Evolutionary conservation across 2,329 filamentous ascomycete genomes (phyloP), one percentile per base, ranked within the genome.

Genomic region (Fusarium sp.): DNA sequence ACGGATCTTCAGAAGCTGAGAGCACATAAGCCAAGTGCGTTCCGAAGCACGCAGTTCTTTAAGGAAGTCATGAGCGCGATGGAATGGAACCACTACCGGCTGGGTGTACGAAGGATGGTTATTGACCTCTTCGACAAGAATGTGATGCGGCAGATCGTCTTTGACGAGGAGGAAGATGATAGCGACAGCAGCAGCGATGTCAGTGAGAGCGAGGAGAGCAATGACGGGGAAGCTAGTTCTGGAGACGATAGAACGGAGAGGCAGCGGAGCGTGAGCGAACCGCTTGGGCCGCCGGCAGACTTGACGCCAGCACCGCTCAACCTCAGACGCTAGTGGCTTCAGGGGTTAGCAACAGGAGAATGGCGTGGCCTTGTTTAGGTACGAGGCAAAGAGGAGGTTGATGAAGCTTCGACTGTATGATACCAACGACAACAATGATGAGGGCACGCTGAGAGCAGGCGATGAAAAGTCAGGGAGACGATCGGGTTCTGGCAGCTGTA

Each of bases 101-200:
- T 99, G 3, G 93, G 92, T 1, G 93, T 97, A 32, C 93, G 96
- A 71, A 92, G 96, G 54, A 95, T 98, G 84, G 93, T 98, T 39
- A 92, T 98, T 69, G 97, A 98, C 80, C 85, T 99, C 25, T 99
- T 99, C 79, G 96, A 98, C 79, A 97, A 96, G 83, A 92, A 90
- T 68, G 94, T 98, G 50, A 88, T 98, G 83, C 88, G 95, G 73
- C 90, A 91, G 74, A 94, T 98, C 70, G 93, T 99, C 14, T 92
- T 97, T 67, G 93, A 93, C 23, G 84, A 83, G 23, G 84, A 84
- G 11, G 83, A 82, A 10, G 83, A 82, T 2, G 83, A 84, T 9
- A 93, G 94, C 23, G 92, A 94, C 64, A 93, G 94, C 61, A 83
- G 80, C 37, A 82, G 80, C 39, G 83, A 84, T 13, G 92, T 93